These are phyloP conservation scores for Penicillium nordicum DNA, from an alignment of 2,329 filamentous ascomycete species.

Conservation along the genomic window DNA sequence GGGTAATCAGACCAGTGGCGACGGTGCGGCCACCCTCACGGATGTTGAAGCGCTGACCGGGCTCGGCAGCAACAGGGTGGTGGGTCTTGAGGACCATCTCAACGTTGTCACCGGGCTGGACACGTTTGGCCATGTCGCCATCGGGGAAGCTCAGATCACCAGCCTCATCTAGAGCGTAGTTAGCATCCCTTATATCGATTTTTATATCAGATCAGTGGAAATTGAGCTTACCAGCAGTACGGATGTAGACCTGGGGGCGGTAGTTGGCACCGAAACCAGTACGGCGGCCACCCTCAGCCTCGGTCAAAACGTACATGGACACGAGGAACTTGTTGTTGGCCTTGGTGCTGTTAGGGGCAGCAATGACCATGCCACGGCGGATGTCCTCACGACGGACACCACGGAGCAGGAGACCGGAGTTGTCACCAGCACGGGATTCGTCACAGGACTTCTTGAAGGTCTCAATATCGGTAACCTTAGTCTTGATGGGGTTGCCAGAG, in stretches of 20 bases:
- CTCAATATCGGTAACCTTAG: slow-evolving; percentile 99
- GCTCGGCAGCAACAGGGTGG: slow-evolving; percentile 81
- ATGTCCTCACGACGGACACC: slow-evolving; percentile 96
- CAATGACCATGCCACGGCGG: slow-evolving; percentile 89
- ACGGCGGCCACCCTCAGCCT: slow-evolving; percentile 97
- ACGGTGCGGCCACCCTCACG: slow-evolving; percentile 93
- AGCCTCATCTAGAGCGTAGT: slow-evolving; percentile 53
- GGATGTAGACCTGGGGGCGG: slow-evolving; percentile 92
- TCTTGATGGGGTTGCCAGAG: slow-evolving; percentile 71
- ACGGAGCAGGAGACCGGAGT: slow-evolving; percentile 94
- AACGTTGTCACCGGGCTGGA: slow-evolving; percentile 98
- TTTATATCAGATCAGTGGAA: background rate
- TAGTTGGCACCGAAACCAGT: slow-evolving; percentile 96
- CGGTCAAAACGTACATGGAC: slow-evolving; percentile 94
- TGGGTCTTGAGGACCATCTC: slow-evolving; percentile 91
- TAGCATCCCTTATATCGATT: slow-evolving; percentile 30
- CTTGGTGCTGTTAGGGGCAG: slow-evolving; percentile 77
- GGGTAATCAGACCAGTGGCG: slow-evolving; percentile 77
- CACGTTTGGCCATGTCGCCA: slow-evolving; percentile 72
- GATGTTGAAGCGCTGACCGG: slow-evolving; percentile 95
- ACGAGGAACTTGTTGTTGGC: slow-evolving; percentile 87
- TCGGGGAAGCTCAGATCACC: slow-evolving; percentile 84
- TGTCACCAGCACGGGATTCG: slow-evolving; percentile 92
- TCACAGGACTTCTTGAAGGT: slow-evolving; percentile 99
- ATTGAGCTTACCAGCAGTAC: slow-evolving; percentile 62